These are phyloP conservation scores for Trichoderma parareesei DNA, from an alignment of 495 filamentous ascomycete species.

Conservation along the genomic window DNA sequence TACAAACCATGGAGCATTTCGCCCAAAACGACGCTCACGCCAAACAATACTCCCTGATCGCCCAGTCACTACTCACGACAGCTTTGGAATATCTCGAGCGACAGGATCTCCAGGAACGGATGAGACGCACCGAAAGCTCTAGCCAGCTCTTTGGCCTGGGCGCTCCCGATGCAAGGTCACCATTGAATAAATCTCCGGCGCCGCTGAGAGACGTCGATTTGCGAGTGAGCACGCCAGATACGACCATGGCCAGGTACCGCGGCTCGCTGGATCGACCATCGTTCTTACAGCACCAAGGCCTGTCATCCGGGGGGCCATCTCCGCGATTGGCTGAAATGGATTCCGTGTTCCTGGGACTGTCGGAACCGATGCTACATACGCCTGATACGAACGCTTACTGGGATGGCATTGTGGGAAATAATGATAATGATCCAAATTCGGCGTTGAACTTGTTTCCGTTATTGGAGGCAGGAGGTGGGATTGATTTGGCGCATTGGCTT, in stretches of 20 bases:
- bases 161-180: neutral
- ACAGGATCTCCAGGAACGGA: slow-evolving; percentile 30
- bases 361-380: neutral
- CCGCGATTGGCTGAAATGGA: slow-evolving; percentile 3
- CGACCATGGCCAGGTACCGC: neutral
- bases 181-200: neutral
- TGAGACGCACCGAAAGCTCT: slow-evolving; percentile 33
- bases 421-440: neutral
- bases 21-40: slow-evolving; percentile 33
- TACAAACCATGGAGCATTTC: slow-evolving; percentile 35
- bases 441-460: slow-evolving; percentile 12
- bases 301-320: neutral
- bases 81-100: slow-evolving; percentile 31
- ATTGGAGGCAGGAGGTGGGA: slow-evolving; percentile 9
- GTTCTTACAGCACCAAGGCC: neutral
- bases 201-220: neutral
- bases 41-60: slow-evolving; percentile 37
- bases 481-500: slow-evolving; percentile 10
- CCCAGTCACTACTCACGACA: slow-evolving; percentile 33
- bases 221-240: neutral
- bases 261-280: neutral
- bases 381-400: neutral
- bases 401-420: slow-evolving; percentile 7
- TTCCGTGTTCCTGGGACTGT: slow-evolving; percentile 3
- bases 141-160: slow-evolving; percentile 36